A percentile compares a stretch with the other conserved stretches of the same genome.
Evolutionary conservation across 169 alveolate species (phyloP).

Genomic region (Plasmodium vinckei): DNA sequence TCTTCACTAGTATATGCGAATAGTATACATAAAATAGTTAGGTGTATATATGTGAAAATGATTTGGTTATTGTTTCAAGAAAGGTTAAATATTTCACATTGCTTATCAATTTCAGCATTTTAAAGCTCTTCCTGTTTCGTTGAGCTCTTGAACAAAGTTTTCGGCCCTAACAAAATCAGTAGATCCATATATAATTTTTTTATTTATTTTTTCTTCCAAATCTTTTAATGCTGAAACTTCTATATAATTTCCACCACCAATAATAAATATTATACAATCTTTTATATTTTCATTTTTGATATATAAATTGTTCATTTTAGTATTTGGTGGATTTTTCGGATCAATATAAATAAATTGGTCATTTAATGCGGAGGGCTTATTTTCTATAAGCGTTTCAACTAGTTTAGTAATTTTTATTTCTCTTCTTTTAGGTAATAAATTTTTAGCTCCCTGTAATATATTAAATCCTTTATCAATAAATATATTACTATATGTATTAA

Average conservation of each 20-base stretch:
- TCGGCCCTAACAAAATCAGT: slow-evolving; percentile 81
- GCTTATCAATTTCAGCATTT: neutral
- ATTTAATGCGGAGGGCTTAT: slow-evolving; percentile 77
- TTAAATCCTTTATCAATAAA: slow-evolving; percentile 83
- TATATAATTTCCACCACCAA: slow-evolving; percentile 89
- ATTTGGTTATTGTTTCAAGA: too few species aligned
- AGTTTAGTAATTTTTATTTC: slow-evolving; percentile 82
- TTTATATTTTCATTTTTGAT: slow-evolving; percentile 83
- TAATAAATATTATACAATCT: slow-evolving; percentile 84
- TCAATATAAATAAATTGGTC: slow-evolving; percentile 75
- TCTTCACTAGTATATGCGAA: too few species aligned
- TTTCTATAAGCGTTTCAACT: slow-evolving; percentile 82
- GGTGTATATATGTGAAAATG: too few species aligned
- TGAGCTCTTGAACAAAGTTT: slow-evolving; percentile 78
- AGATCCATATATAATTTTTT: slow-evolving; percentile 81
- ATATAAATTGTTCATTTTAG: slow-evolving; percentile 31
- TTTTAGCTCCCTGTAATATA: slow-evolving; percentile 78
- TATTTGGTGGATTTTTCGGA: slow-evolving; percentile 63
- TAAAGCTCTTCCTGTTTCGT: slow-evolving; percentile 45
- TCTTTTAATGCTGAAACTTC: slow-evolving; percentile 86
- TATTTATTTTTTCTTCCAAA: slow-evolving; percentile 80
- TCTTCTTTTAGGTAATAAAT: slow-evolving; percentile 82
- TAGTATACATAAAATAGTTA: too few species aligned
- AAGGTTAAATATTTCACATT: too few species aligned
- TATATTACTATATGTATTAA: slow-evolving; percentile 82